Evolutionary conservation across 108 stramenopile species (phyloP), one percentile per base, ranked within the genome.

Genomic region (Poteriospumella lacustris): DNA sequence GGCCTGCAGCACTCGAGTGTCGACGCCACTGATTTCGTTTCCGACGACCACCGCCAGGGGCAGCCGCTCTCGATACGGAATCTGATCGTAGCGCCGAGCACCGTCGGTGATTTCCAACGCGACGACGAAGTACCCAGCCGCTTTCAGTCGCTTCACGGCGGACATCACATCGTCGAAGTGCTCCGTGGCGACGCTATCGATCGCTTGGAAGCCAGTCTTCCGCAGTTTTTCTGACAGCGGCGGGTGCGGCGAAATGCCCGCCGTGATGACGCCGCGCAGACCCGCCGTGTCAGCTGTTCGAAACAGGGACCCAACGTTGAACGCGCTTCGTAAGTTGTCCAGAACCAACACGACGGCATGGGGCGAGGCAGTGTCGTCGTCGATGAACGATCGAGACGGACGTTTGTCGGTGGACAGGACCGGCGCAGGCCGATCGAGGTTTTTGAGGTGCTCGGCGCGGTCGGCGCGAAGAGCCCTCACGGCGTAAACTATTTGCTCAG

Each of bases 231-330:
- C 90, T 47, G 79, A 87, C 33, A 90, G 91, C 67, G 75, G 60
- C 1, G 93, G 91, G 76, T 92, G 91, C 12, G 93, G 91, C 40
- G 93, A 91, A 26, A 92, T 91, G 1, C 93, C 93, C 5, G 82
- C 82, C 1, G 89, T 90, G 15, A 89, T 60, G 0, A 89, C 83
- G 78, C 80, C 86, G 40, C 79, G 59, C 59, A 86, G 84, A 2
- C 88, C 86, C 5, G 83, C 43, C 77, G 83, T 68, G 79, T 94
- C 93, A 0, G 93, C 93, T 5, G 93, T 87, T 40, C 93, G 87
- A 84, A 88, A 92, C 2, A 94, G 81, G 58, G 88, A 89, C 33
- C 93, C 93, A 2, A 94, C 93, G 81, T 94, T 94, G 33, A 90
- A 84, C 42, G 93, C 91, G 76, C 87, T 87, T 56, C 93, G 82